Conservation (phyloP, 2,329 filamentous ascomycete genomes). For the Aspergillus neotritici region DNA sequence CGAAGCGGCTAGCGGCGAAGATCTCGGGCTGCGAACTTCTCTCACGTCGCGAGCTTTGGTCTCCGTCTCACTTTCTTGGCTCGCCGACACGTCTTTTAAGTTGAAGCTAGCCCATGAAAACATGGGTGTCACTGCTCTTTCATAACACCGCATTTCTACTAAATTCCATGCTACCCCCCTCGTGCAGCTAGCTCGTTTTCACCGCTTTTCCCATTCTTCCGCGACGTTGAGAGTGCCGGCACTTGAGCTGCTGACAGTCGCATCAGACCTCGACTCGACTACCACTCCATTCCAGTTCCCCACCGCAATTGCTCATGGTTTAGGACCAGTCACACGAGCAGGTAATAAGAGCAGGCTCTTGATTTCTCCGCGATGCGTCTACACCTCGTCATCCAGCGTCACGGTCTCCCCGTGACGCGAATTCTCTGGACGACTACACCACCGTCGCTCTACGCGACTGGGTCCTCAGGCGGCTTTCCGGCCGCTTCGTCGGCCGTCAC, state of each 20-base stretch:
- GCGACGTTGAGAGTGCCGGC: too few relatives aligned
- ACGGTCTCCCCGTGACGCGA: slow-evolving; percentile 65
- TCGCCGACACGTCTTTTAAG: too few relatives aligned
- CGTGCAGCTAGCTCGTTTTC: background rate
- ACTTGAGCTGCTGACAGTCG: background rate
- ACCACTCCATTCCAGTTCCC: background rate
- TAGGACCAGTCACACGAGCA: background rate
- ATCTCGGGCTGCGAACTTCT: background rate
- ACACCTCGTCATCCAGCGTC: slow-evolving; percentile 65
- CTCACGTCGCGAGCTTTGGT: too few relatives aligned
- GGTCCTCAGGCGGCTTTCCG: slow-evolving; percentile 15
- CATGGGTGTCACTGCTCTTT: too few relatives aligned
- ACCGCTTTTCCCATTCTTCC: background rate
- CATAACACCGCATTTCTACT: too few relatives aligned
- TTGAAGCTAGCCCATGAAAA: too few relatives aligned
- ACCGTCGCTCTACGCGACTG: slow-evolving; percentile 27
- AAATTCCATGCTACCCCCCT: too few relatives aligned
- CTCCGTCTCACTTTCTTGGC: too few relatives aligned
- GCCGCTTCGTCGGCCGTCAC: slow-evolving; percentile 30
- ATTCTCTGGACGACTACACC: slow-evolving; percentile 64
- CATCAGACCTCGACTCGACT: background rate
- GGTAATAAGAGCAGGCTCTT: slow-evolving; percentile 1
- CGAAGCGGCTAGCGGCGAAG: slow-evolving; percentile 8
- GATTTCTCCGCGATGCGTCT: slow-evolving; percentile 56
- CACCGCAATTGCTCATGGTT: background rate